phyloP scores from a whole-genome alignment of 805 yeast genomes.

The Isabelozyma rhagii region DNA sequence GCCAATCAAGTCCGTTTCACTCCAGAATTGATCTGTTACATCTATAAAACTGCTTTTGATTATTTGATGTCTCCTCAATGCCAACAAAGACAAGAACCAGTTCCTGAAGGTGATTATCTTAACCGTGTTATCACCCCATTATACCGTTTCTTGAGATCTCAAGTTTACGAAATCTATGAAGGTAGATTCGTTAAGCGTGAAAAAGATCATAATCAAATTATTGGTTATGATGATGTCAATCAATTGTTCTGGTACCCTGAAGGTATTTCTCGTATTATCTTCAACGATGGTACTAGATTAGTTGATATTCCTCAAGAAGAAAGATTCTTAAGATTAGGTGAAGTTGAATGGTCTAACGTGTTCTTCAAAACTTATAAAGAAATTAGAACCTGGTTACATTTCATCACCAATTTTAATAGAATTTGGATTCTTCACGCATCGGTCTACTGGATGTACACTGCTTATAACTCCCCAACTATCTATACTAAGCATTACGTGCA shows the following conservation, averaged over 20 bases:
- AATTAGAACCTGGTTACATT: conserved; percentile 95
- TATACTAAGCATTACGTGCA: conserved; percentile 87
- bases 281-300: conserved; percentile 89
- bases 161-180: conserved; percentile 76
- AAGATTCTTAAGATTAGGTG: conserved; percentile 86
- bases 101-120: conserved; percentile 87
- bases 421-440: conserved; percentile 94
- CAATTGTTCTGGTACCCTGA: conserved; percentile 99
- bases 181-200: conserved; percentile 84
- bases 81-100: conserved; percentile 80
- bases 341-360: conserved; percentile 86
- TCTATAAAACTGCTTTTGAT: conserved; percentile 92
- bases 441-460: conserved; percentile 90
- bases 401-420: conserved; percentile 94
- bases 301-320: conserved; percentile 88
- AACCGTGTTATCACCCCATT: conserved; percentile 91
- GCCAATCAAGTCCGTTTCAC: conserved; percentile 94
- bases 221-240: conserved; percentile 97
- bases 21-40: conserved; percentile 84
- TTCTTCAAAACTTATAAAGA: conserved; percentile 96
- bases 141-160: conserved; percentile 74
- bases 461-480: conserved; percentile 87
- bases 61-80: conserved; percentile 86
- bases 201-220: conserved; percentile 73
- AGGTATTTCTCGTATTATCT: conserved; percentile 88